Percentiles rank a stretch among this genome's conserved stretches.
Conservation (phyloP, 805 yeast genomes). For the Myxozyma neotropica region DNA sequence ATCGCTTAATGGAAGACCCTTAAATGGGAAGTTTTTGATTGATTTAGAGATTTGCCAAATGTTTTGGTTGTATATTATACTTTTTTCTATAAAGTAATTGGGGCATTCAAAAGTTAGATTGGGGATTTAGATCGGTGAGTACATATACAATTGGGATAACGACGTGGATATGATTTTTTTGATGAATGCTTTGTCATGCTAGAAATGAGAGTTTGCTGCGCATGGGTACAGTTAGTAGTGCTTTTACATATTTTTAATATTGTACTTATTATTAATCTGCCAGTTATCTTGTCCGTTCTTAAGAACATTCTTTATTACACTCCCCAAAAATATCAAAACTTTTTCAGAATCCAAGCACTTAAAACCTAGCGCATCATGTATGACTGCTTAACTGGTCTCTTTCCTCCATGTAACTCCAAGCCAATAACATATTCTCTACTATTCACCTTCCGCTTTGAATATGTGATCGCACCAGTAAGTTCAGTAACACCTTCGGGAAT, state of each 20-base stretch:
- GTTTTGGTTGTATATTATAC: not conserved
- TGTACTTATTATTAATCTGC: no score
- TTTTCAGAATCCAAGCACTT: no score
- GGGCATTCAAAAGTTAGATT: not conserved
- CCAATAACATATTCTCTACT: constrained; percentile 85
- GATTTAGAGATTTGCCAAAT: not conserved
- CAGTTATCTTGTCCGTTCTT: no score
- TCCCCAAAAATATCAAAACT: not conserved
- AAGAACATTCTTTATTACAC: no score
- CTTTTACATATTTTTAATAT: not conserved
- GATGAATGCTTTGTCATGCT: no score
- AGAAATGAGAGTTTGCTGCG: no score
- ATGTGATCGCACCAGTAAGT: constrained; percentile 64
- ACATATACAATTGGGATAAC: not conserved
- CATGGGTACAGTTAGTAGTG: no score
- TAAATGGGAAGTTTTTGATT: not conserved
- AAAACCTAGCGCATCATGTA: constrained; percentile 29
- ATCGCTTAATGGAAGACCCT: constrained; percentile 45
- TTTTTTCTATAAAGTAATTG: not conserved
- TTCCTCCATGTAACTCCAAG: constrained; percentile 53
- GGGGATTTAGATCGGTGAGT: no score
- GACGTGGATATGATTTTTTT: no score
- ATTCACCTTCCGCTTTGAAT: constrained; percentile 67
- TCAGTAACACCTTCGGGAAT: constrained; percentile 63
- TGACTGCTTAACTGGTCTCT: constrained; percentile 10